Evolutionary conservation across 2,329 filamentous ascomycete species (phyloP), one percentile per base, ranked within the genome.

Genomic region (Chaetomium sp.): DNA sequence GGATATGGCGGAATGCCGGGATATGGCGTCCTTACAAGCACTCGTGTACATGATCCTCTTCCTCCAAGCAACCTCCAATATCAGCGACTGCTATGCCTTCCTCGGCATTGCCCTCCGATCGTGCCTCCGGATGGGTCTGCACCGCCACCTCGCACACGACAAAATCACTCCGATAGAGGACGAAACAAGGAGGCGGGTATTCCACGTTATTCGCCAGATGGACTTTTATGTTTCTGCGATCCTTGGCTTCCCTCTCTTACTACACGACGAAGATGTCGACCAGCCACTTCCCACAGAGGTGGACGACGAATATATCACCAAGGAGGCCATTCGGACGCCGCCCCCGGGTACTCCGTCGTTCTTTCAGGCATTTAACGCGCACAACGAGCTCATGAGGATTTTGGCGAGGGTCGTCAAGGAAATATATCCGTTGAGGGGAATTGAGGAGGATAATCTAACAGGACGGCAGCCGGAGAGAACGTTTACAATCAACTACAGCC

Each of bases 11-110:
- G 82, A 86, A 57, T 91, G 87, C 62, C 83, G 88, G 47, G 88
- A 91, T 66, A 74, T 92, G 44, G 80, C 78, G 19, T 88, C 88
- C 1, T 73, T 92, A 7, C 88, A 94, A 68, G 83, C 86, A 2
- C 77, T 94, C 6, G 73, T 91, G 19, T 91, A 89, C 67, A 88
- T 91, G 79, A 87, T 91, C 49, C 74, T 92, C 2, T 94, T 91
- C 66, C 76, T 92, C 1, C 89, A 94, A 66, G 84, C 86, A 2
- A 88, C 89, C 1, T 87, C 88, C 8, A 89, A 89, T 66, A 73
- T 92, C 35, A 88, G 85, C 66, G 87, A 84, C 8, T 92, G 88
- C 67, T 92, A 92, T 69, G 83, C 87, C 0, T 91, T 89, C 63
- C 79, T 92, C 48, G 88, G 88, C 6, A 87, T 92, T 63, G 88